phyloP scores from a whole-genome alignment of 306 rosid species.

The Cotoneaster glaucophyllus region DNA sequence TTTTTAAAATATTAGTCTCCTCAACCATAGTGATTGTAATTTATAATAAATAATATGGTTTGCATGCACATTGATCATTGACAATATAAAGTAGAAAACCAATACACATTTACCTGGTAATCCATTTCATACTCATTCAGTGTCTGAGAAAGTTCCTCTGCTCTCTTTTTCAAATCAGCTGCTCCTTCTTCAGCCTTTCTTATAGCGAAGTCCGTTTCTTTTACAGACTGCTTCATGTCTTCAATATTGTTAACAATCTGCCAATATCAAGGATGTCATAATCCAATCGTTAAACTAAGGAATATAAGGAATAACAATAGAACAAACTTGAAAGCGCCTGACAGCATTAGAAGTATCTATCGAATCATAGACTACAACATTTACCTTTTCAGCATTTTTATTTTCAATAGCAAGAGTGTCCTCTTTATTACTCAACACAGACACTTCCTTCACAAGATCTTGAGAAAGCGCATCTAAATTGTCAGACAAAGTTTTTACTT shows the following conservation, averaged over 20 bases:
- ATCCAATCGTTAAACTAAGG: neutral
- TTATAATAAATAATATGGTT: conserved; percentile 9
- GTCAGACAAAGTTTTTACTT: conserved; percentile 70
- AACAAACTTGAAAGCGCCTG: conserved; percentile 8
- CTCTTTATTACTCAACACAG: conserved; percentile 63
- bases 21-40: neutral
- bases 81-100: neutral
- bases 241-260: conserved; percentile 67
- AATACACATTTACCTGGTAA: conserved; percentile 57
- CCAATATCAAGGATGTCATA: conserved; percentile 17
- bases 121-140: conserved; percentile 75
- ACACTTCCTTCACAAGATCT: conserved; percentile 71
- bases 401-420: conserved; percentile 75
- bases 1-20: neutral
- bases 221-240: conserved; percentile 69
- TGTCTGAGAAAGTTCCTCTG: conserved; percentile 57
- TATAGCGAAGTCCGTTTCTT: conserved; percentile 64
- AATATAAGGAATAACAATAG: neutral
- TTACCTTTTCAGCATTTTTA: conserved; percentile 64
- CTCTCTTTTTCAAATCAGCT: conserved; percentile 67
- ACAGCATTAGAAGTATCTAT: neutral
- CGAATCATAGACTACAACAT: conserved; percentile 2
- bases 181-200: conserved; percentile 87
- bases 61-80: conserved; percentile 4
- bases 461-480: conserved; percentile 66